Percentiles rank a stretch among this genome's conserved stretches.
These are phyloP conservation scores for Zopfia rhizophila DNA, from an alignment of 2,329 filamentous ascomycete species.

Conservation along the genomic window DNA sequence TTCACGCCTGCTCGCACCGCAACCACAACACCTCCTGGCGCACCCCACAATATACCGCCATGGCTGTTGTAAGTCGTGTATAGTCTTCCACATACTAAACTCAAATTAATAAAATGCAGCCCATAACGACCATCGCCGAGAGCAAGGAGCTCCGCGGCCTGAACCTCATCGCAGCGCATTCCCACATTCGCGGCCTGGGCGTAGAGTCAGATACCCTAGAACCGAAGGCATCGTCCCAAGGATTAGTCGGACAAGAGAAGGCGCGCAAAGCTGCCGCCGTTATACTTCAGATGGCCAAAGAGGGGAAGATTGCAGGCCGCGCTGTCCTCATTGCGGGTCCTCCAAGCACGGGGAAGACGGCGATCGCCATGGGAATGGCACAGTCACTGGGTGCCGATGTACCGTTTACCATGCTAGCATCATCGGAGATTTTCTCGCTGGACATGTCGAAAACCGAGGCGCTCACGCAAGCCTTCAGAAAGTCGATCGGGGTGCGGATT, in stretches of 20 bases:
- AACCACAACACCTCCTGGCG: slow-evolving; percentile 14
- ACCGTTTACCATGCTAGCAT: slow-evolving; percentile 94
- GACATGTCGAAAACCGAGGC: slow-evolving; percentile 99
- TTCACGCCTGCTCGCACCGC: too few relatives aligned
- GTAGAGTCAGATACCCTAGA: slow-evolving; percentile 93
- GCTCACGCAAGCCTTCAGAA: slow-evolving; percentile 97
- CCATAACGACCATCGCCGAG: slow-evolving; percentile 87
- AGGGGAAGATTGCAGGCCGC: slow-evolving; percentile 96
- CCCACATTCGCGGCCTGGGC: slow-evolving; percentile 94
- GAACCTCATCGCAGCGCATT: slow-evolving; percentile 98
- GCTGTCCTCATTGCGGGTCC: slow-evolving; percentile 95
- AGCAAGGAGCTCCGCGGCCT: slow-evolving; percentile 94
- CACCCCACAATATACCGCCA: slow-evolving; percentile 27
- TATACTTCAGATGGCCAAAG: slow-evolving; percentile 98
- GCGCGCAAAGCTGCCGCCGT: slow-evolving; percentile 95
- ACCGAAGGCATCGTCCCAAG: slow-evolving; percentile 85
- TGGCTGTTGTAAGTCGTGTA: slow-evolving; percentile 43
- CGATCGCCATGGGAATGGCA: slow-evolving; percentile 98
- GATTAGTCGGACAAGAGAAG: slow-evolving; percentile 95
- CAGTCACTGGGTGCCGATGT: slow-evolving; percentile 94
- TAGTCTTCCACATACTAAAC: background rate
- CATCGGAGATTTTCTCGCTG: slow-evolving; percentile 96
- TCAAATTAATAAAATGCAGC: slow-evolving; percentile 29
- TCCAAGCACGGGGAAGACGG: slow-evolving; percentile 97
- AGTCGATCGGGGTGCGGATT: slow-evolving; percentile 97